These are phyloP conservation scores for Talaromyces proteolyticus DNA, from an alignment of 495 filamentous ascomycete species.

Conservation along the genomic window DNA sequence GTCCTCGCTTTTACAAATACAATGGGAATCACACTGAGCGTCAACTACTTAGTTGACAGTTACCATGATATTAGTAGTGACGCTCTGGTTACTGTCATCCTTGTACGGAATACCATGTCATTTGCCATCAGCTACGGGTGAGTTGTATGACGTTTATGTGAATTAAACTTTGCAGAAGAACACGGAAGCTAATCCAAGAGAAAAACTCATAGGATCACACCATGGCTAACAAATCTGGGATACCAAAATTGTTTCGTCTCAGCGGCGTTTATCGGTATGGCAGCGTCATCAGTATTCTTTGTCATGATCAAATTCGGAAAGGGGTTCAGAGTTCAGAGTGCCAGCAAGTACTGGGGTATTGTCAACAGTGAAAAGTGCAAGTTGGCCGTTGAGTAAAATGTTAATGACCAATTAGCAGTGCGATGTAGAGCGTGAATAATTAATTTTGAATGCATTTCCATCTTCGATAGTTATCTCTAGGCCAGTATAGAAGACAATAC, in stretches of 20 bases:
- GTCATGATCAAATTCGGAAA: constrained; percentile 53
- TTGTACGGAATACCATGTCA: constrained; percentile 63
- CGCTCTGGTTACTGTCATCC: constrained; percentile 56
- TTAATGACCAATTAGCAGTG: too few relatives aligned
- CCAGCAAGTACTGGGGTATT: constrained; percentile 35
- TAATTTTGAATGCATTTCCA: too few relatives aligned
- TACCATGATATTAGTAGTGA: constrained; percentile 59
- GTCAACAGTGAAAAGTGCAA: constrained; percentile 15
- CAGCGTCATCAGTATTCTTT: constrained; percentile 45
- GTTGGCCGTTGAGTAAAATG: too few relatives aligned
- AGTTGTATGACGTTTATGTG: too few relatives aligned
- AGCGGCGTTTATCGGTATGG: constrained; percentile 54
- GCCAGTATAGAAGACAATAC: too few relatives aligned
- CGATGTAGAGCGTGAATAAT: too few relatives aligned
- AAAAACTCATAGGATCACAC: constrained; percentile 45
- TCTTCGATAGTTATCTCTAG: too few relatives aligned
- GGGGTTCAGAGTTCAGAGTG: constrained; percentile 27
- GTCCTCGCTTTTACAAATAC: constrained; percentile 51
- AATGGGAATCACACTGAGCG: constrained; percentile 51
- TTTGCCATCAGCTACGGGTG: constrained; percentile 53
- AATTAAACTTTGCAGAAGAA: not conserved
- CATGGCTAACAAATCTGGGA: constrained; percentile 55
- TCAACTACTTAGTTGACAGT: constrained; percentile 58
- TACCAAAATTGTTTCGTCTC: constrained; percentile 60
- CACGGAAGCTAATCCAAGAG: constrained; percentile 1